Conservation (phyloP, 2,329 filamentous ascomycete species). For the Nothomitra cinnamomea region DNA sequence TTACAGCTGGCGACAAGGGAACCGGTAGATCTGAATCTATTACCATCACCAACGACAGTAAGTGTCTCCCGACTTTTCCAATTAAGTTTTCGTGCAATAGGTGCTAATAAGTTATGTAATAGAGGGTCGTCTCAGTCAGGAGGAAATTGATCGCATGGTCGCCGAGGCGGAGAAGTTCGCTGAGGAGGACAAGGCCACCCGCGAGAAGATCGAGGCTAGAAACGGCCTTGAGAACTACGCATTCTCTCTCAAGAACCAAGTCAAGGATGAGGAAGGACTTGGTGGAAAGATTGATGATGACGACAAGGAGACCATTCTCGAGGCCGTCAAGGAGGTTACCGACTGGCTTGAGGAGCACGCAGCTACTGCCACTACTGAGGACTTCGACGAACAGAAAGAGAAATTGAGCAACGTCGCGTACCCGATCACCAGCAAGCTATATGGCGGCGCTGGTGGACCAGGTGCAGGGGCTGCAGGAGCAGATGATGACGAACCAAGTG, state of each 20-base stretch:
- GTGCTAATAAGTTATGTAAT: not conserved
- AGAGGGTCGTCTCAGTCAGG: slow-evolving; percentile 79
- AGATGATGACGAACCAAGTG: slow-evolving; percentile 52
- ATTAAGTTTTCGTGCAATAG: not conserved
- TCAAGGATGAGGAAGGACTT: slow-evolving; percentile 89
- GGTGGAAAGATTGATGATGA: slow-evolving; percentile 97
- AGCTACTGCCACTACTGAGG: slow-evolving; percentile 67
- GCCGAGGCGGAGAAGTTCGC: slow-evolving; percentile 96
- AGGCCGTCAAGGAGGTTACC: slow-evolving; percentile 89
- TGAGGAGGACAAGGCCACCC: slow-evolving; percentile 97
- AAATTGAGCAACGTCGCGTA: slow-evolving; percentile 93
- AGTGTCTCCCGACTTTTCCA: not conserved
- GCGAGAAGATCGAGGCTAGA: slow-evolving; percentile 89
- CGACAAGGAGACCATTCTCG: slow-evolving; percentile 91
- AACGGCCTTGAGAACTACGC: slow-evolving; percentile 98
- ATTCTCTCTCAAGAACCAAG: slow-evolving; percentile 98
- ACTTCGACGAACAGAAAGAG: slow-evolving; percentile 99
- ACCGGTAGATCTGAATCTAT: slow-evolving; percentile 95
- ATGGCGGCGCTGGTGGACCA: slow-evolving; percentile 45
- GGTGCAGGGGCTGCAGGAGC: slow-evolving; percentile 43
- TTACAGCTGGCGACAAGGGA: slow-evolving; percentile 91
- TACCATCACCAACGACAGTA: slow-evolving; percentile 92
- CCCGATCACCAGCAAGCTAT: slow-evolving; percentile 97
- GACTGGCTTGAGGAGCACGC: slow-evolving; percentile 97
- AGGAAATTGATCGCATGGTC: slow-evolving; percentile 99